A percentile compares a stretch with the other conserved stretches of the same genome.
These are phyloP conservation scores for Saturnispora mendoncae DNA, from an alignment of 805 yeast species.

Conservation along the genomic window DNA sequence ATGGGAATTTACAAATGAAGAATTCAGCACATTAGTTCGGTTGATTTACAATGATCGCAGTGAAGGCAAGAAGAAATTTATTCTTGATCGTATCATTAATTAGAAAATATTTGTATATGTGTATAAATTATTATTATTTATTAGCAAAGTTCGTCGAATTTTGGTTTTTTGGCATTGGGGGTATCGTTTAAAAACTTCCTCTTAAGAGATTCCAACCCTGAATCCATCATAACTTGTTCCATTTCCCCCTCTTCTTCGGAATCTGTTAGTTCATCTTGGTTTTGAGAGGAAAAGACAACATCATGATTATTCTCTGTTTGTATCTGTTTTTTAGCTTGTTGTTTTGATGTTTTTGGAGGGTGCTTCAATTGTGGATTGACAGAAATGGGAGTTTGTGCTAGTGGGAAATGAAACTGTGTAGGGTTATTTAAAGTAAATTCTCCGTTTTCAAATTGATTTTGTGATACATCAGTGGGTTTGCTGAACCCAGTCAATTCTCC, in stretches of 20 bases:
- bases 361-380: slow-evolving; percentile 4
- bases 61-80: slow-evolving; percentile 6
- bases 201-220: slow-evolving; percentile 1
- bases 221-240: slow-evolving; percentile 3
- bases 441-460: slow-evolving; percentile 11
- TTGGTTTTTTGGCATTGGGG: slow-evolving; percentile 2
- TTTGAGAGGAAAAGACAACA: no score
- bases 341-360: neutral
- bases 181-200: neutral
- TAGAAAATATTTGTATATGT: neutral
- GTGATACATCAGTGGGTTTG: neutral
- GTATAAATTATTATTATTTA: neutral
- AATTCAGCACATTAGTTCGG: slow-evolving; percentile 42
- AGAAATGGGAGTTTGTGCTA: slow-evolving; percentile 16
- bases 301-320: neutral
- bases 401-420: slow-evolving; percentile 25
- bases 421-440: slow-evolving; percentile 14
- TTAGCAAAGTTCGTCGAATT: slow-evolving; percentile 9
- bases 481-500: slow-evolving; percentile 14
- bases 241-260: neutral
- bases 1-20: slow-evolving; percentile 31
- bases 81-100: slow-evolving; percentile 6
- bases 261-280: neutral
- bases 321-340: neutral
- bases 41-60: slow-evolving; percentile 38